Evolutionary conservation across 331 rosid genomes (phyloP), one percentile per base, ranked within the genome.

Genomic region (Stylosanthes scabra): DNA sequence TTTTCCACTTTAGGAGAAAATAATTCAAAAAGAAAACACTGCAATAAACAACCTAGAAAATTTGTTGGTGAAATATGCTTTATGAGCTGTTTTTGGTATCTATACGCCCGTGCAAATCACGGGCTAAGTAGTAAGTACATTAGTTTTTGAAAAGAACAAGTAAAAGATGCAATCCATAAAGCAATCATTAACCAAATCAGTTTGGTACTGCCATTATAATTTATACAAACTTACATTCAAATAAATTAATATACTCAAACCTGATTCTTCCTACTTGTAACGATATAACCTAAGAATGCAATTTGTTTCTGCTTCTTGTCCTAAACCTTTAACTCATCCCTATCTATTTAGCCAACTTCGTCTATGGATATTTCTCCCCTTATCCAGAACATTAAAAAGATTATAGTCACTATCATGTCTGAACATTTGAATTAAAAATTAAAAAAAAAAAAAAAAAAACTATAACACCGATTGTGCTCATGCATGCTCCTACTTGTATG

Each of bases 401-500:
- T 37, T 44, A 45, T 25, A 59, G 3, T 59, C 56, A 15, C 13
- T 20, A 63, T 49, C 47, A 41, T 16, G 29, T 28, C 42, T 60
- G 49, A 11, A 50, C 63, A 59, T 49, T 34, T 29, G 47, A 11
- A 64, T 14, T 28, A 14, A 64, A 52, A 63, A 5, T 39, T 40
- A 9, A 6, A 27, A 8, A 7, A 15, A 0, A 11, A 59, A 60
- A 10, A 14, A 10, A 15, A 2, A 10, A 7, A 63, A 57, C 28
- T 13, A 68, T n/a, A 47, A 46, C 39, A 46, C 28, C 2, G 8
- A 29, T 37, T 2, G 14, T 16, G 70, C 51, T 62, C 29, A 40
- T 28, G 56, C 11, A 31, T 16, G 52, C 51, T 77, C 55, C 57
- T 11, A 45, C 29, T 66, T 40, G 14, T 45, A 72, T 15, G 61